Evolutionary conservation across 2,329 filamentous ascomycete genomes (phyloP), one percentile per base, ranked within the genome.

Genomic region (Claviceps sp.): DNA sequence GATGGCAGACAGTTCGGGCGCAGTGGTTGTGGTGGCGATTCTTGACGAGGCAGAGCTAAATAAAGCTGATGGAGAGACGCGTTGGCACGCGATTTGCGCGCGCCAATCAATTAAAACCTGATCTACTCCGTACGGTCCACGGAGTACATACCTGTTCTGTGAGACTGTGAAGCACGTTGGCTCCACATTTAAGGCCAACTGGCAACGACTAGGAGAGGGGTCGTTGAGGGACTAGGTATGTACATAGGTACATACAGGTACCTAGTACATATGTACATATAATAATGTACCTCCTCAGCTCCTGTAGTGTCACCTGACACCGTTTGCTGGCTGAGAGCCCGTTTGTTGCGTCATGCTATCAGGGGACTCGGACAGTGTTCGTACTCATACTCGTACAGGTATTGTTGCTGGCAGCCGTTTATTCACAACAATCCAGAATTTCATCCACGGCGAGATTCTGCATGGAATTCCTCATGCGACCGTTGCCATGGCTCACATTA

Each of bases 401-500:
- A 11, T 11, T 11, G 9, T 34, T 34, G 29, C 29, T 34, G 9
- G 9, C 29, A 11, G 29, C 9, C 29, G 29, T 34, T 34, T 34
- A 11, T 34, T 34, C 29, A 34, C 9, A 34, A 7, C 17, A 34
- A 39, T 42, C 29, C 3, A 40, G 16, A 20, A 4, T 9, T n/a
- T 40, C 38, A 17, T 4, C 47, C 46, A n/a, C n/a, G 47, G 48
- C 37, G 34, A 34, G 47, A 34, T 44, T 44, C 44, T 49, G 59
- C 55, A 68, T 64, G 60, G 57, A 58, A 52, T 59, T 58, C 55
- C 54, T 57, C 58, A 54, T 54, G 54, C 52, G 57, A 46, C 45
- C 44, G 46, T 57, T 66, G 73, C 66, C 69, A 82, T 68, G 71
- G 74, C 69, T 68, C 66, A 80, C 71, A 67, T 69, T 54, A 62